Evolutionary conservation across 1,139 yeast genomes (phyloP).

Genomic region (Debaryomycetaceae sp.): DNA sequence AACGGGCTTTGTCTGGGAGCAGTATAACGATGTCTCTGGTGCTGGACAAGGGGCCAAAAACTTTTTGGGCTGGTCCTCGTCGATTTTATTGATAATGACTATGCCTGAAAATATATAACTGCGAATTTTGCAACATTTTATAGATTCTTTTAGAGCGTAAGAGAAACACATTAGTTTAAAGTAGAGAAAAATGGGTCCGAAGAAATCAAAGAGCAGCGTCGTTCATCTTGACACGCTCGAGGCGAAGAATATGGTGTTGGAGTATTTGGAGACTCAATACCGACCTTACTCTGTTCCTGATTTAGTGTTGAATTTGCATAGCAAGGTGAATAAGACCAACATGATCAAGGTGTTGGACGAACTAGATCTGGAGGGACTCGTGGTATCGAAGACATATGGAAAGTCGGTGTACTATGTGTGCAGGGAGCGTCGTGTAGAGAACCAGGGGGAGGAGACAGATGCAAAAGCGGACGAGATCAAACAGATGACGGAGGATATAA

Average conservation of each 20-base stretch:
- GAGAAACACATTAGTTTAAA: background rate
- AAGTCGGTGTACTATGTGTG: conserved; percentile 32
- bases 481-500: conserved; percentile 6
- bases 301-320: conserved; percentile 33
- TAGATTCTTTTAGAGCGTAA: background rate
- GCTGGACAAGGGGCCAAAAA: conserved; percentile 79
- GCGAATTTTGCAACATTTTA: conserved; percentile 1
- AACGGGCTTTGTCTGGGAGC: conserved; percentile 90
- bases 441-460: background rate
- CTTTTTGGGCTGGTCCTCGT: conserved; percentile 92
- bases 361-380: conserved; percentile 19
- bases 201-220: conserved; percentile 2
- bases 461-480: conserved; percentile 6
- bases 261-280: conserved; percentile 32
- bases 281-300: conserved; percentile 37
- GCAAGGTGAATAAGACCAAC: conserved; percentile 21
- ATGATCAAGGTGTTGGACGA: conserved; percentile 24
- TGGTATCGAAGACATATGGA: conserved; percentile 30
- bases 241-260: conserved; percentile 9
- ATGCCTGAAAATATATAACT: conserved; percentile 54
- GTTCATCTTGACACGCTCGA: conserved; percentile 5
- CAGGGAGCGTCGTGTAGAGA: conserved; percentile 11
- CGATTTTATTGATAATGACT: conserved; percentile 76
- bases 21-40: conserved; percentile 78
- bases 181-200: conserved; percentile 2